Percentiles rank a stretch among this genome's conserved stretches.
Evolutionary conservation across 208 protist species (phyloP).

Genomic region (Crithidia brevicula): DNA sequence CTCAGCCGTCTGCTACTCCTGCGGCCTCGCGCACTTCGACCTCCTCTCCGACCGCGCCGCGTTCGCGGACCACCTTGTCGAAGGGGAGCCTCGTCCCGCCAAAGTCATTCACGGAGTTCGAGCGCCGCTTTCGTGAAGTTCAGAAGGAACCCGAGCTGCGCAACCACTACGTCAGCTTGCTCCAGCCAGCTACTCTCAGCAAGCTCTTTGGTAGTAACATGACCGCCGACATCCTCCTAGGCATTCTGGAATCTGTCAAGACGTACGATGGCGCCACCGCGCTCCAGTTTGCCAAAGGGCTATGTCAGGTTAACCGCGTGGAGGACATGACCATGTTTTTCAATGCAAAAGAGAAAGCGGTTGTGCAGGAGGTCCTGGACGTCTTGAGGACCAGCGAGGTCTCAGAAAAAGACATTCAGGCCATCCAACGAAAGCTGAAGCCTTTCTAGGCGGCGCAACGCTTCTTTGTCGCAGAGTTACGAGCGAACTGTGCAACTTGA

Average conservation of each 20-base stretch:
- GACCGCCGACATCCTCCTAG: conserved; percentile 80
- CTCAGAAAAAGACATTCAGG: conserved; percentile 45
- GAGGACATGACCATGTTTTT: conserved; percentile 87
- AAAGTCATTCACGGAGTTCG: conserved; percentile 87
- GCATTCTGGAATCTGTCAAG: conserved; percentile 55
- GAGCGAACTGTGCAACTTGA: too few relatives aligned
- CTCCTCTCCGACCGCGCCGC: conserved; percentile 20
- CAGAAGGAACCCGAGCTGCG: conserved; percentile 65
- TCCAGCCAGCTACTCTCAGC: conserved; percentile 55
- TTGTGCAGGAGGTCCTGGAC: conserved; percentile 61
- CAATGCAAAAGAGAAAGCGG: conserved; percentile 60
- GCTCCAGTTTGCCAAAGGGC: conserved; percentile 64
- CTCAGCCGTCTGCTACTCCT: neutral
- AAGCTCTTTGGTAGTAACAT: conserved; percentile 87
- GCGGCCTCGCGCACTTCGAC: neutral
- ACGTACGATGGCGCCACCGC: conserved; percentile 41
- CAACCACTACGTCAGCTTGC: conserved; percentile 65
- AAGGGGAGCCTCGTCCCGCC: conserved; percentile 75
- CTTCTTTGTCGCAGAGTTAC: too few relatives aligned
- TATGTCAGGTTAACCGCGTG: conserved; percentile 77
- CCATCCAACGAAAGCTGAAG: conserved; percentile 62
- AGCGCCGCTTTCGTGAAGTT: conserved; percentile 78
- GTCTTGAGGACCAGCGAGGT: conserved; percentile 50
- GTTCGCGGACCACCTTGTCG: conserved; percentile 34
- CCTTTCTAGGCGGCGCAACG: conserved; percentile 18